These are phyloP conservation scores for Phytophthora palmivora DNA, from an alignment of 352 stramenopile species.

Conservation along the genomic window DNA sequence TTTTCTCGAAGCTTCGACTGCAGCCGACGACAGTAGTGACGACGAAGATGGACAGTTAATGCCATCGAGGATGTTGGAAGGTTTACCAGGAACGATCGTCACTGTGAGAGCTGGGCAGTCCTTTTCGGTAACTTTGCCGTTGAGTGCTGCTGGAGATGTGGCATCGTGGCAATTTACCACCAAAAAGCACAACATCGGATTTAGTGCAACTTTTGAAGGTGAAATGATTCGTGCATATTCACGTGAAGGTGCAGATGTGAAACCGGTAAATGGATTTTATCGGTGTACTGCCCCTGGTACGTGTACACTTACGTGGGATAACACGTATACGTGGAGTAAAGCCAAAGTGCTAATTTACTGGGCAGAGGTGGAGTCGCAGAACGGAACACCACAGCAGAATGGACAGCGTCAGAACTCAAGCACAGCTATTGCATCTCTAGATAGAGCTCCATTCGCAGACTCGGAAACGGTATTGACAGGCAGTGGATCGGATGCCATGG, in stretches of 20 bases:
- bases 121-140: conserved; percentile 64
- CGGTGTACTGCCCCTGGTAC: conserved; percentile 53
- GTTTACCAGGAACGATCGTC: conserved; percentile 66
- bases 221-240: conserved; percentile 69
- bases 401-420: conserved; percentile 8
- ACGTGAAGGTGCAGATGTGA: conserved; percentile 64
- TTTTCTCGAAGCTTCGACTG: conserved; percentile 64
- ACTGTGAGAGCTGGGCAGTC: conserved; percentile 72
- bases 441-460: conserved; percentile 17
- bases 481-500: conserved; percentile 16
- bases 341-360: conserved; percentile 80
- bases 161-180: conserved; percentile 79
- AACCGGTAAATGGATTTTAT: conserved; percentile 73
- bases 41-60: conserved; percentile 51
- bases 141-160: conserved; percentile 51
- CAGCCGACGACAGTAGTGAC: conserved; percentile 58
- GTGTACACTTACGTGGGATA: conserved; percentile 81
- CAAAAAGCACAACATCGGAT: conserved; percentile 86
- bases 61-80: conserved; percentile 61
- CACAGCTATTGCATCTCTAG: conserved; percentile 7
- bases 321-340: conserved; percentile 87
- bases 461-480: conserved; percentile 11
- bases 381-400: conserved; percentile 25
- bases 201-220: conserved; percentile 77
- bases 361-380: conserved; percentile 65